A percentile compares a stretch with the other conserved stretches of the same genome.
Evolutionary conservation across 1,284 basidiomycete species (phyloP).

Genomic region (Malassezia sp.): DNA sequence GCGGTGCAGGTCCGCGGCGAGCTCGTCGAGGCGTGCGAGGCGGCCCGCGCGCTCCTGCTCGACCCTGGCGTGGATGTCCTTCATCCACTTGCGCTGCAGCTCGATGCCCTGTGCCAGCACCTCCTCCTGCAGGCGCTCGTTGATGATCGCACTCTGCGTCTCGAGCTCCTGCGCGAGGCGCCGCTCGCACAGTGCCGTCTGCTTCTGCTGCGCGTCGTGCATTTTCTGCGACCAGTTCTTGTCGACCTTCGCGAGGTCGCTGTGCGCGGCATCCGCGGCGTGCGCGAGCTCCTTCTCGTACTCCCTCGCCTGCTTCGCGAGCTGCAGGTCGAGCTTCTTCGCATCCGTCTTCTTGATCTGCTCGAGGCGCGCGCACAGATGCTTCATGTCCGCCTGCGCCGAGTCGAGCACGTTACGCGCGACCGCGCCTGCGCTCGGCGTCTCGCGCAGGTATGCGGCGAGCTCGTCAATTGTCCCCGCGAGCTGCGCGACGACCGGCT

Average conservation of each 20-base stretch:
- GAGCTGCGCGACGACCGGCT: constrained; percentile 78
- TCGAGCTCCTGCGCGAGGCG: constrained; percentile 77
- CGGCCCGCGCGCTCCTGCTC: constrained; percentile 93
- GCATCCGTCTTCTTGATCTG: constrained; percentile 72
- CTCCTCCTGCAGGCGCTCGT: constrained; percentile 72
- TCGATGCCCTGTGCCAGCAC: constrained; percentile 94
- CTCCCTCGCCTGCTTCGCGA: constrained; percentile 56
- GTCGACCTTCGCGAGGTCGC: constrained; percentile 74
- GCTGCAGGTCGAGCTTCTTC: constrained; percentile 60
- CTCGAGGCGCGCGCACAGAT: constrained; percentile 66
- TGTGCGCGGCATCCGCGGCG: constrained; percentile 69
- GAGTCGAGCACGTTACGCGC: constrained; percentile 52
- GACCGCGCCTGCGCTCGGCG: constrained; percentile 51
- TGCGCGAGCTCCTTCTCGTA: constrained; percentile 73
- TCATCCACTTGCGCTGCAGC: constrained; percentile 88
- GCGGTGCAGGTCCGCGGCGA: constrained; percentile 76
- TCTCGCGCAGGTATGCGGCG: constrained; percentile 60
- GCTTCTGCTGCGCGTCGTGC: constrained; percentile 63
- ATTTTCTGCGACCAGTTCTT: constrained; percentile 73
- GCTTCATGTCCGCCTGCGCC: constrained; percentile 65
- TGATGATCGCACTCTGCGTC: constrained; percentile 82
- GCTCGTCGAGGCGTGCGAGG: constrained; percentile 82
- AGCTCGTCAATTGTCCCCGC: constrained; percentile 88
- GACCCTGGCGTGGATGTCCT: constrained; percentile 86
- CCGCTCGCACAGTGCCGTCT: constrained; percentile 69